A percentile compares a stretch with the other conserved stretches of the same genome.
Conservation (phyloP, 2,329 filamentous ascomycete species). For the Zymoseptoria pseudotritici region DNA sequence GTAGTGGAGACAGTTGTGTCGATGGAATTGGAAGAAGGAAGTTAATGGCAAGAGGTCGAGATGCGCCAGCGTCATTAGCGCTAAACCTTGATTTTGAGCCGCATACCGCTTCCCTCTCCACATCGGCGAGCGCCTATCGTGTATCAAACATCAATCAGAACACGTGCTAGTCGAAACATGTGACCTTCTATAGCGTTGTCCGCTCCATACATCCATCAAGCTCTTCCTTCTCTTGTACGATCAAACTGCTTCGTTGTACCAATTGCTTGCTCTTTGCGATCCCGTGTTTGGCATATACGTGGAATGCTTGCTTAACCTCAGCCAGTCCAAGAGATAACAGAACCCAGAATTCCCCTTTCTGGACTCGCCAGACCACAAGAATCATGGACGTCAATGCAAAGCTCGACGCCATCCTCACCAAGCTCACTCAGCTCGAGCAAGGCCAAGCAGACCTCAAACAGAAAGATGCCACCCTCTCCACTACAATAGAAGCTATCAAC, state of each 20-base stretch:
- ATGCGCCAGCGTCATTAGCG: not conserved
- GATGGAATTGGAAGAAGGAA: not conserved
- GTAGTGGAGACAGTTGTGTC: not conserved
- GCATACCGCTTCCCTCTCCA: not conserved
- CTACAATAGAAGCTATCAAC: constrained; percentile 53
- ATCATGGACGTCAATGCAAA: constrained; percentile 3
- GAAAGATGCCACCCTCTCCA: constrained; percentile 48
- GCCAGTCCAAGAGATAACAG: not conserved
- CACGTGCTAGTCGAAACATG: not conserved
- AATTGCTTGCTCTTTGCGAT: not conserved
- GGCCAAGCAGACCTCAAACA: constrained; percentile 50
- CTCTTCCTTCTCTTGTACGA: too few relatives aligned
- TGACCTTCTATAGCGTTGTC: not conserved
- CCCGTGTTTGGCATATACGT: not conserved
- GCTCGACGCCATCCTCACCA: constrained; percentile 49
- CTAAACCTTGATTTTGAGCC: not conserved
- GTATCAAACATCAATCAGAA: not conserved
- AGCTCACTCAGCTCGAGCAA: constrained; percentile 48
- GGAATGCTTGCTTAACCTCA: not conserved
- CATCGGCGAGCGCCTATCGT: too few relatives aligned
- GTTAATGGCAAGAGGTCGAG: not conserved
- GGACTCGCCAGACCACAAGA: not conserved
- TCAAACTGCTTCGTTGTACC: too few relatives aligned
- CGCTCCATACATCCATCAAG: too few relatives aligned
- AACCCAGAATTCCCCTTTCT: not conserved